Conservation (phyloP, 352 stramenopile genomes). For the Globisporangium echinulatum region DNA sequence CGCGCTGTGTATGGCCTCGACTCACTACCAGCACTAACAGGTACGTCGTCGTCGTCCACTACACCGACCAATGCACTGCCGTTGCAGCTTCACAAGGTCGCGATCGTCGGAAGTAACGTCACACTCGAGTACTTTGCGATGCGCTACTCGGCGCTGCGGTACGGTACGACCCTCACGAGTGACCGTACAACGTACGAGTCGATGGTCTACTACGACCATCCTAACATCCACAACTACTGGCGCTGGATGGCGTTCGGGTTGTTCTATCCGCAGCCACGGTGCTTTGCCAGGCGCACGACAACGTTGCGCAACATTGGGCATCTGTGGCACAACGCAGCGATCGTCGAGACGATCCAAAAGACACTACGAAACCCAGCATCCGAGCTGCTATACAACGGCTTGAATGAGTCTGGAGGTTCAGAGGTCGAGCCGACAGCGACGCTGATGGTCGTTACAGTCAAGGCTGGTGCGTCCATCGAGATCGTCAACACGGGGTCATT, state of each 20-base stretch:
- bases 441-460: conserved; percentile 1
- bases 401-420: background rate
- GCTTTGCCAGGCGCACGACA: conserved; percentile 3
- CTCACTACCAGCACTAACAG: background rate
- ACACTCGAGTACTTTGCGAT: background rate
- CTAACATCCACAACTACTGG: conserved; percentile 1
- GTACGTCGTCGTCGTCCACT: background rate
- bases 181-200: background rate
- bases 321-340: background rate
- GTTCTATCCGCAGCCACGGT: conserved; percentile 14
- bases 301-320: conserved; percentile 1
- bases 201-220: background rate
- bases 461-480: background rate
- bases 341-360: background rate
- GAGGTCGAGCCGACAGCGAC: background rate
- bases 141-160: background rate
- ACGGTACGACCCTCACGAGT: background rate
- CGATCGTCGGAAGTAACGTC: background rate
- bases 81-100: background rate
- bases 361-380: background rate
- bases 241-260: conserved; percentile 14
- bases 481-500: background rate
- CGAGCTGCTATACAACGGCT: background rate
- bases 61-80: background rate
- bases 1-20: background rate